These are phyloP conservation scores for Leishmania gerbilli DNA, from an alignment of 208 protist species.

Conservation along the genomic window DNA sequence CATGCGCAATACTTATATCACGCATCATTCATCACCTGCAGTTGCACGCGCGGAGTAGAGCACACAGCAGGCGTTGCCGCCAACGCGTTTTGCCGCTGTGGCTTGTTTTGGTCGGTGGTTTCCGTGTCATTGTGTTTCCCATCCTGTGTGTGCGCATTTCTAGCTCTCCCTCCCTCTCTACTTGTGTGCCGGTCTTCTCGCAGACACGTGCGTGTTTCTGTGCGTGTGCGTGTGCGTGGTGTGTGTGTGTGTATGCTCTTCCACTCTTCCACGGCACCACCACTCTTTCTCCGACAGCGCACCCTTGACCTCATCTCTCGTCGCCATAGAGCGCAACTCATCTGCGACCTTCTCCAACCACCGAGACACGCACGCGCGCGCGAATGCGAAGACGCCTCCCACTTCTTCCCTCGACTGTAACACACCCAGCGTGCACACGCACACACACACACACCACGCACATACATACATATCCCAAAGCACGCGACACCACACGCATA, in stretches of 20 bases:
- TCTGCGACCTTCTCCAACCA: background rate
- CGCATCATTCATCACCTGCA: background rate
- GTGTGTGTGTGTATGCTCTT: background rate
- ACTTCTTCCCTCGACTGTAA: background rate
- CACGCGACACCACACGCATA: no score
- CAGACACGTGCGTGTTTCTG: background rate
- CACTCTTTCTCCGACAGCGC: background rate
- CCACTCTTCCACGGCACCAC: background rate
- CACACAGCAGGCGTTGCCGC: constrained; percentile 1
- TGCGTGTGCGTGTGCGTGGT: background rate
- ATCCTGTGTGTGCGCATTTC: background rate
- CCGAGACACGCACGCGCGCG: constrained; percentile 15
- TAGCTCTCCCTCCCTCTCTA: background rate
- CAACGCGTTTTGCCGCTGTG: background rate
- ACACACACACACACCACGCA: constrained; percentile 3
- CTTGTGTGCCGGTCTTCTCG: constrained; percentile 1
- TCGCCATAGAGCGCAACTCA: background rate
- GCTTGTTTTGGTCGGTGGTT: constrained; percentile 2
- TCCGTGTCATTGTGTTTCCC: background rate
- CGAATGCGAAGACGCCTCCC: constrained; percentile 7
- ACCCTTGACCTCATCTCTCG: background rate
- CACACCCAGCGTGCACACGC: background rate
- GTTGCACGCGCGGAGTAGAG: background rate
- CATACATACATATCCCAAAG: background rate
- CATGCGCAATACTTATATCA: background rate